These are phyloP conservation scores for Kazachstania viticola DNA, from an alignment of 805 yeast species.

Conservation along the genomic window DNA sequence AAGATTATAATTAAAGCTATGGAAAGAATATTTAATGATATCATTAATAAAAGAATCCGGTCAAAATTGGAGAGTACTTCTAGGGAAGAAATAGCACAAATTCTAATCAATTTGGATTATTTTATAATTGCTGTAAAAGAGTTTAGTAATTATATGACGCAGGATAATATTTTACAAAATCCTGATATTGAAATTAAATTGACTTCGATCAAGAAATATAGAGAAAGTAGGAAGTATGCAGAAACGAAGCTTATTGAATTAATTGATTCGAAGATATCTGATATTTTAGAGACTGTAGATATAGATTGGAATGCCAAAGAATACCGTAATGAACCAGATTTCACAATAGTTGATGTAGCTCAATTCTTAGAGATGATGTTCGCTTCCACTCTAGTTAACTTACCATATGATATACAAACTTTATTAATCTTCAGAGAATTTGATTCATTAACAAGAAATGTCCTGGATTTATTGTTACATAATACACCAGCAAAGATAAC, in stretches of 20 bases:
- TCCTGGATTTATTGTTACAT: constrained; percentile 46
- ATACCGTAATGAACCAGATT: constrained; percentile 51
- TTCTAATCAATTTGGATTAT: constrained; percentile 76
- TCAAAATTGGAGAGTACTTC: constrained; percentile 56
- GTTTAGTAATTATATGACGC: constrained; percentile 35
- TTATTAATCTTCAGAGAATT: constrained; percentile 76
- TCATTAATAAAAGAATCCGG: constrained; percentile 54
- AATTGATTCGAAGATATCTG: constrained; percentile 71
- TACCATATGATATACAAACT: constrained; percentile 69
- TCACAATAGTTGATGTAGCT: constrained; percentile 72
- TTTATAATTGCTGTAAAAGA: constrained; percentile 67
- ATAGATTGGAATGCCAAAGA: constrained; percentile 65
- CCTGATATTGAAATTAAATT: constrained; percentile 34
- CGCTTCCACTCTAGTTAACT: constrained; percentile 67
- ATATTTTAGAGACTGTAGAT: constrained; percentile 72
- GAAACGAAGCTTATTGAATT: constrained; percentile 72
- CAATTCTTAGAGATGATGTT: constrained; percentile 77
- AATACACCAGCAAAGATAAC: constrained; percentile 44
- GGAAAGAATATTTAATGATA: constrained; percentile 56
- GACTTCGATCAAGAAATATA: constrained; percentile 45
- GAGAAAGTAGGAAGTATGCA: constrained; percentile 51
- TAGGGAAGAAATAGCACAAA: constrained; percentile 85
- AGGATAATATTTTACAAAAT: constrained; percentile 25
- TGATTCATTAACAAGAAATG: constrained; percentile 67
- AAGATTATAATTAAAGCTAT: constrained; percentile 47